Evolutionary conservation across 192 early-diverging fungal species (phyloP).

Genomic region (Backusella macrospora): DNA sequence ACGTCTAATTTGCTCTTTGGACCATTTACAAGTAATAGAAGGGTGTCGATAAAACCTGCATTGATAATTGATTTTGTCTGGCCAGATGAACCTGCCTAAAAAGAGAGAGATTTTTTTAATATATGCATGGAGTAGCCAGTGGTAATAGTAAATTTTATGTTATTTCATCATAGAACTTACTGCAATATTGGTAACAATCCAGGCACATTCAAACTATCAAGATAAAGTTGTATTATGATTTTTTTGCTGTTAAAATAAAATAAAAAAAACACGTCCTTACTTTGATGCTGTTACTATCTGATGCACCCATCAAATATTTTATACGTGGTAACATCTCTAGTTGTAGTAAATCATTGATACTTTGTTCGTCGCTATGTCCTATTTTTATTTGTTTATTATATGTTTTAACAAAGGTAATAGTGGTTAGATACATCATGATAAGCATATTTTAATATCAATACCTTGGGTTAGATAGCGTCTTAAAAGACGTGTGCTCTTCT

Average conservation of each 20-base stretch:
- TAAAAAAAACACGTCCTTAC: too few species aligned
- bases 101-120: not conserved
- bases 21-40: conserved; percentile 13
- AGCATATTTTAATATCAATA: too few species aligned
- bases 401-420: too few species aligned
- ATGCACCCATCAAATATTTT: conserved; percentile 6
- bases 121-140: too few species aligned
- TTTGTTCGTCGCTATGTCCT: not conserved
- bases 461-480: conserved; percentile 28
- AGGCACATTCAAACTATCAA: conserved; percentile 42
- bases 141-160: too few species aligned
- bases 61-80: conserved; percentile 36
- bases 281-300: conserved; percentile 12
- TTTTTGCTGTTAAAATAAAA: conserved; percentile 15
- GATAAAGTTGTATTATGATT: not conserved
- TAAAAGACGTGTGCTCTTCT: conserved; percentile 16
- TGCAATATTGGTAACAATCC: conserved; percentile 46
- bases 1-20: conserved; percentile 1
- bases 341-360: conserved; percentile 28
- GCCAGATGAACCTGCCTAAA: conserved; percentile 37
- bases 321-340: conserved; percentile 34
- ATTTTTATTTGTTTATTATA: not conserved
- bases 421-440: too few species aligned
- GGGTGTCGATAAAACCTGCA: conserved; percentile 26
- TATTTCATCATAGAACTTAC: conserved; percentile 21